These are phyloP conservation scores for Zygosaccharomyces pseudobailii DNA, from an alignment of 1,139 yeast species.

Conservation along the genomic window DNA sequence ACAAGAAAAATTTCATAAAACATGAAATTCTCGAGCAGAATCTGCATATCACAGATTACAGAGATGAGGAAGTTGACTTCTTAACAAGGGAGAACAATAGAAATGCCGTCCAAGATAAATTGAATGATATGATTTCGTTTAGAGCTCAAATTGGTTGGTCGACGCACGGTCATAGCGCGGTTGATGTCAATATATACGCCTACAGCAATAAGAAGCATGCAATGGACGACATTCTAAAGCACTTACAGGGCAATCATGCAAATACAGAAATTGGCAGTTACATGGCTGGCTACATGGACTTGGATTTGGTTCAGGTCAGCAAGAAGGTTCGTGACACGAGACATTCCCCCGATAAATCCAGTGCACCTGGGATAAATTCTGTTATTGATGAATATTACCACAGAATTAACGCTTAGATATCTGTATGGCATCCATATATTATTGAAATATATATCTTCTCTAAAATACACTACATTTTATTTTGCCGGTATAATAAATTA, in stretches of 20 bases:
- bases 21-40: slow-evolving; percentile 49
- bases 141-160: slow-evolving; percentile 85
- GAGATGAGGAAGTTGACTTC: slow-evolving; percentile 44
- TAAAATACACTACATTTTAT: not conserved
- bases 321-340: slow-evolving; percentile 42
- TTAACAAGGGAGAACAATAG: slow-evolving; percentile 27
- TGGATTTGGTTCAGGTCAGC: slow-evolving; percentile 51
- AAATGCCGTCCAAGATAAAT: slow-evolving; percentile 36
- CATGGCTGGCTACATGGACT: slow-evolving; percentile 55
- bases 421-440: not conserved
- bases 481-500: not conserved
- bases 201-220: slow-evolving; percentile 51
- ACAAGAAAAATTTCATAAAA: slow-evolving; percentile 43
- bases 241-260: slow-evolving; percentile 73
- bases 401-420: slow-evolving; percentile 1
- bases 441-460: not conserved
- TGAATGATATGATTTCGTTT: slow-evolving; percentile 57
- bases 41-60: slow-evolving; percentile 56
- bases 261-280: slow-evolving; percentile 77
- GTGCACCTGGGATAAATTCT: not conserved
- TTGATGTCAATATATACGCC: slow-evolving; percentile 81
- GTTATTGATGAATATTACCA: slow-evolving; percentile 14
- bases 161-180: slow-evolving; percentile 87
- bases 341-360: slow-evolving; percentile 37
- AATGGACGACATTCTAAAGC: slow-evolving; percentile 39